Conservation (phyloP, 2,329 filamentous ascomycete species). For the Apiospora pterosperma region DNA sequence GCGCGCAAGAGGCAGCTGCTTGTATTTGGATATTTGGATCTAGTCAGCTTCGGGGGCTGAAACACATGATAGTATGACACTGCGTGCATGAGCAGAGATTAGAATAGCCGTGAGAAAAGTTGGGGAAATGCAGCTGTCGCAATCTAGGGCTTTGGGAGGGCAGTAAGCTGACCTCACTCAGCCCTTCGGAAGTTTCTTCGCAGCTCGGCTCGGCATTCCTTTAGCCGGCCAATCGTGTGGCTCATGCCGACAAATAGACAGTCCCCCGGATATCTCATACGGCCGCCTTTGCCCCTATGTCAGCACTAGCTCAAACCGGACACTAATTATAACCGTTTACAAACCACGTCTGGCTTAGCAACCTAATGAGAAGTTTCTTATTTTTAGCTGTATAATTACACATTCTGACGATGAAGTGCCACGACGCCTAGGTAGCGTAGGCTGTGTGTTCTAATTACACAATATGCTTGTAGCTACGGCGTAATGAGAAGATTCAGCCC, state of each 20-base stretch:
- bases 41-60: neutral
- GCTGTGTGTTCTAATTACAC: neutral
- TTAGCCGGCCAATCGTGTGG: neutral
- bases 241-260: neutral
- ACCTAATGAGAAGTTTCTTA: neutral
- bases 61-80: neutral
- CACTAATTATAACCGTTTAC: neutral
- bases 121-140: neutral
- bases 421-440: neutral
- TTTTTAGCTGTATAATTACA: neutral
- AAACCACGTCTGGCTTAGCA: neutral
- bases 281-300: neutral
- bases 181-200: neutral
- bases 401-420: neutral
- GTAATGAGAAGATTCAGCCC: neutral
- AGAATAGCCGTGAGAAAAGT: neutral
- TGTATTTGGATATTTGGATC: neutral
- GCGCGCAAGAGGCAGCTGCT: neutral
- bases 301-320: neutral
- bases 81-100: neutral
- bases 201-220: neutral
- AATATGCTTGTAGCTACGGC: neutral
- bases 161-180: neutral
- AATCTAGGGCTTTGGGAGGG: neutral
- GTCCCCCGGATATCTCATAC: neutral